Percentiles rank a stretch among this genome's conserved stretches.
Conservation (phyloP, 1,284 basidiomycete genomes). For the Ceratorhiza oryzae-sativae region DNA sequence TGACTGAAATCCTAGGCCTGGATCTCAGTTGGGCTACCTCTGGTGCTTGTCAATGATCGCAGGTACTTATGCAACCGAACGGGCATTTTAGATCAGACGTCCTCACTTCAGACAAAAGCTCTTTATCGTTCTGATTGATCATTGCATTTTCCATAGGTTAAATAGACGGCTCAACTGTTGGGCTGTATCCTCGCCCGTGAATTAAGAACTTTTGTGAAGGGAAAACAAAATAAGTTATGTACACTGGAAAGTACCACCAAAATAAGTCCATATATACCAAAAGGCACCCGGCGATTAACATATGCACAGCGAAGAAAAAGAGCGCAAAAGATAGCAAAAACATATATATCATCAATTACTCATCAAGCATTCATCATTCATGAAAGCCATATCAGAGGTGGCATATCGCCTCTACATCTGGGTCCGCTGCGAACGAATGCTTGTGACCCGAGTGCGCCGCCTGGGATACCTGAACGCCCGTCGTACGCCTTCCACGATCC, state of each 20-base stretch:
- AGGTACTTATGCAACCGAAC: too few species aligned
- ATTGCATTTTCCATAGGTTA: too few species aligned
- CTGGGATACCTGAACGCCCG: conserved; percentile 13
- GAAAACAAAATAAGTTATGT: conserved; percentile 22
- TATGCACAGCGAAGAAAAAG: conserved; percentile 13
- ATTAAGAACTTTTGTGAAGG: neutral
- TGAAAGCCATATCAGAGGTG: conserved; percentile 14
- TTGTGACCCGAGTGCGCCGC: conserved; percentile 4
- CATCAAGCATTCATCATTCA: conserved; percentile 6
- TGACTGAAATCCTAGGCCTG: too few species aligned
- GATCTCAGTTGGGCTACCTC: too few species aligned
- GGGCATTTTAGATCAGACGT: too few species aligned
- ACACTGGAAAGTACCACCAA: neutral
- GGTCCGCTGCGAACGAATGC: conserved; percentile 8
- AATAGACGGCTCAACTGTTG: too few species aligned
- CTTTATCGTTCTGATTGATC: too few species aligned
- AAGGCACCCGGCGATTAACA: neutral
- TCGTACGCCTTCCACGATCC: conserved; percentile 5
- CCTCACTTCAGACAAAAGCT: too few species aligned
- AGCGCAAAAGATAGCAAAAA: neutral
- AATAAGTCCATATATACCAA: conserved; percentile 19
- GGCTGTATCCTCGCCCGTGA: neutral
- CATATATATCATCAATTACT: conserved; percentile 13
- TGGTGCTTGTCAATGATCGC: too few species aligned
- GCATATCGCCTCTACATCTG: neutral